Base-by-base conservation (phyloP, 2,329 filamentous ascomycete genomes). In the Verticillium longisporum region DNA sequence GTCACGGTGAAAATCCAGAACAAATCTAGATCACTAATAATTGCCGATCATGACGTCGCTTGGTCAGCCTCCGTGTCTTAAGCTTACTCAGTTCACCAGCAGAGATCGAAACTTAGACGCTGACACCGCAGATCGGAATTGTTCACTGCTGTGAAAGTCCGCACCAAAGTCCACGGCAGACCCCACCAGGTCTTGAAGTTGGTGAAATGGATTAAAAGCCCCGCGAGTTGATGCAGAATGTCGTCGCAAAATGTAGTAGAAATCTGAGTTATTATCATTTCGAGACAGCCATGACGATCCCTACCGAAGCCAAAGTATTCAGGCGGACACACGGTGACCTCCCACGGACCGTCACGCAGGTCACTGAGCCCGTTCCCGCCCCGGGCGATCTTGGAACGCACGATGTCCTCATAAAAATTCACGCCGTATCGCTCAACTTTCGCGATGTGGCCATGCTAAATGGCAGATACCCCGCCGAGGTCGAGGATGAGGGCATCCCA, bases 381-480 rank as follows among this genome's bases (percentile, higher is more conserved):
- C 11, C 31, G 10, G 26, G 38, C 34, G 45, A 61, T 2, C 61
- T 66, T 33, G 55, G 58, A 10, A 14, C 61, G 3, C 56, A 58
- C 21, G 64, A 66, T n/a, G 64, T 66, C 4, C 37, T 66, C 1
- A 55, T 66, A 59, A 65, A 65, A 54, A 62, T 66, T n/a, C 61
- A 63, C 14, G 63, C 64, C 26, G 64, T 66, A 10, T 66, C 65
- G 4, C 55, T 66, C 15, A 66, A 66, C 41, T 66, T 61, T 45
- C 66, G 69, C 21, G 69, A 71, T n/a, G 65, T 68, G 1, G 65
- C 41, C 15, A 70, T 71, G 64, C 58, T 70, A n/a, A 59, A 67
- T 59, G 69, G 68, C 5, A 60, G 57, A 9, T 71, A 71, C 60
- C 66, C 66, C 0, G 41, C 62, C 2, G 33, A 60, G 10, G 57